Evolutionary conservation across 768 basidiomycete genomes (phyloP).

Genomic region (Lactifluus piperatus): DNA sequence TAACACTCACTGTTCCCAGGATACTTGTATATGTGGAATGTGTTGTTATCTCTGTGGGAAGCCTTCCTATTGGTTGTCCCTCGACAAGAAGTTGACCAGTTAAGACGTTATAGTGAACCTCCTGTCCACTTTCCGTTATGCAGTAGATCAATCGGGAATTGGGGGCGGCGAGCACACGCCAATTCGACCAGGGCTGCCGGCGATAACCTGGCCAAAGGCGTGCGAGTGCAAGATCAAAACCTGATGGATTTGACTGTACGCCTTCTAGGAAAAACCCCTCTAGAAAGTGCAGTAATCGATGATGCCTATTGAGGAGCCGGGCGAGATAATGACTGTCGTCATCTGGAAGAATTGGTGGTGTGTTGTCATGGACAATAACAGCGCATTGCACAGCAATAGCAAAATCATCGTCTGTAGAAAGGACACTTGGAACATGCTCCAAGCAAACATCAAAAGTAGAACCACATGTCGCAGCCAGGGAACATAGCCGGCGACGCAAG

Average conservation of each 20-base stretch:
- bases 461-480: not conserved
- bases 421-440: not conserved
- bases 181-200: not conserved
- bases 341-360: not conserved
- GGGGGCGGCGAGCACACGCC: not conserved
- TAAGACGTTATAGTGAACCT: not conserved
- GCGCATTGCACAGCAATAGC: not conserved
- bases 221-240: not conserved
- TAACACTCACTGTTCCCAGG: not conserved
- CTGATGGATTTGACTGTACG: not conserved
- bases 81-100: not conserved
- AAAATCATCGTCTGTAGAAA: not conserved
- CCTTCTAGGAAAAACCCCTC: not conserved
- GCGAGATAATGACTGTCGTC: not conserved
- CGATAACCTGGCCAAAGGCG: not conserved
- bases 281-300: not conserved
- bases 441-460: not conserved
- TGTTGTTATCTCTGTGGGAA: not conserved
- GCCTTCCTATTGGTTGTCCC: constrained; percentile 1
- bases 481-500: not conserved
- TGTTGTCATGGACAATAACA: not conserved
- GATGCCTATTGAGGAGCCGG: not conserved
- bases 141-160: constrained; percentile 1
- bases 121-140: not conserved
- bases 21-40: not conserved